Conservation (phyloP, 2,329 filamentous ascomycete species). For the Stachybotrys chartarum region DNA sequence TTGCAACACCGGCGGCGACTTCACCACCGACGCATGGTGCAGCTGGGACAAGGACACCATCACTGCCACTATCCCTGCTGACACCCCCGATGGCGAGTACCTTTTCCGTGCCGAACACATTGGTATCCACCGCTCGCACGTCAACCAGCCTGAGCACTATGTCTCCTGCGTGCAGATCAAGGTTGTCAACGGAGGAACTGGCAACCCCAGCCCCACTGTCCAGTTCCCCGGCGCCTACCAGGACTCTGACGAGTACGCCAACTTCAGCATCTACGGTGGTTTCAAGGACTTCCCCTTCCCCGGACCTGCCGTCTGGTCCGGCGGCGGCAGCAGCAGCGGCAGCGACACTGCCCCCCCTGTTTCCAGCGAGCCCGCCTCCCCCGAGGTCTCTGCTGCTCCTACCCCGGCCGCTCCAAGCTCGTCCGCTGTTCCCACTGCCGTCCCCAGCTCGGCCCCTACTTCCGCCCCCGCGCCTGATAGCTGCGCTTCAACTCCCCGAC, state of each 20-base stretch:
- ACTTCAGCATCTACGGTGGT: constrained; percentile 1
- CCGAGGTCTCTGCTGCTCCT: not conserved
- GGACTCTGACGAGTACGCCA: not conserved
- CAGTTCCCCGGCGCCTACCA: constrained; percentile 1
- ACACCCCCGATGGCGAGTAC: constrained; percentile 1
- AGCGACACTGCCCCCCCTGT: not conserved
- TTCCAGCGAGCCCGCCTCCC: not conserved
- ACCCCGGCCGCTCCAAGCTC: not conserved
- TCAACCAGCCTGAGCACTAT: constrained; percentile 1
- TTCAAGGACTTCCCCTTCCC: constrained; percentile 1
- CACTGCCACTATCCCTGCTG: not conserved
- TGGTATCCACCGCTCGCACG: constrained; percentile 1
- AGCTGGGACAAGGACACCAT: not conserved
- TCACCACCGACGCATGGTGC: constrained; percentile 1
- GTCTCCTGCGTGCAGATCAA: constrained; percentile 1
- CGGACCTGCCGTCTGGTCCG: not conserved
- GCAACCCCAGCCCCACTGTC: not conserved
- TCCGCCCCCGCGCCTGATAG: not conserved
- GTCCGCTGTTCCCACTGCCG: not conserved
- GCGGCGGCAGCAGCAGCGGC: not conserved
- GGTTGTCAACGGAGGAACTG: not conserved
- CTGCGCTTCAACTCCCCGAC: not conserved
- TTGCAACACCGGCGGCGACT: not conserved
- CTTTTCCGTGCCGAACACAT: not conserved
- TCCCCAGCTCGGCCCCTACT: not conserved